Conservation (phyloP, 805 yeast genomes). For the Candida vaughaniae region DNA sequence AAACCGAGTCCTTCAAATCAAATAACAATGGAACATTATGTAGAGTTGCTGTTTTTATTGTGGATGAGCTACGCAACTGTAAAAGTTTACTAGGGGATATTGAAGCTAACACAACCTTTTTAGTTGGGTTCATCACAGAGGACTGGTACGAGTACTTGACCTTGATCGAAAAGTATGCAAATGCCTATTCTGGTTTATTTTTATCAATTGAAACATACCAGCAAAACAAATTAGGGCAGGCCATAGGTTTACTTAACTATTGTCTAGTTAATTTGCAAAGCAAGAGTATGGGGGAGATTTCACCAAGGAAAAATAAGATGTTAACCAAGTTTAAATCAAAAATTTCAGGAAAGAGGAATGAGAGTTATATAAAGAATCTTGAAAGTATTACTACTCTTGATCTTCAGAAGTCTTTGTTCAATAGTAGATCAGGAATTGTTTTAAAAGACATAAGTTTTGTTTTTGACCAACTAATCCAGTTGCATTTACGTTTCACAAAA, state of each 20-base stretch:
- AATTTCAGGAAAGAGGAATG: slow-evolving; percentile 30
- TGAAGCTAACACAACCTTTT: slow-evolving; percentile 3
- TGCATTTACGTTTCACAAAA: slow-evolving; percentile 41
- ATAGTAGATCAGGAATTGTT: slow-evolving; percentile 31
- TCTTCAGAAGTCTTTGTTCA: slow-evolving; percentile 35
- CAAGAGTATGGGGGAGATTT: slow-evolving; percentile 19
- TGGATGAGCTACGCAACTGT: slow-evolving; percentile 30
- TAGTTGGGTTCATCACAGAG: slow-evolving; percentile 9
- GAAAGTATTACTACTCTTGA: slow-evolving; percentile 35
- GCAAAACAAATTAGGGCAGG: slow-evolving; percentile 43
- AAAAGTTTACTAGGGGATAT: slow-evolving; percentile 19
- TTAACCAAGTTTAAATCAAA: slow-evolving; percentile 23
- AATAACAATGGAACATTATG: slow-evolving; percentile 41
- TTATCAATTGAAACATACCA: slow-evolving; percentile 46
- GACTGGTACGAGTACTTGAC: slow-evolving; percentile 31
- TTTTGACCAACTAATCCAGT: slow-evolving; percentile 40
- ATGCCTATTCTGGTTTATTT: slow-evolving; percentile 46
- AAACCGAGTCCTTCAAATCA: slow-evolving; percentile 20
- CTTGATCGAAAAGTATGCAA: slow-evolving; percentile 32
- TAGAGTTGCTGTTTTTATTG: slow-evolving; percentile 42
- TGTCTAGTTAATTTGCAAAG: slow-evolving; percentile 37
- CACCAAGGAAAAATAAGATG: slow-evolving; percentile 12
- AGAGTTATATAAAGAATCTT: slow-evolving; percentile 27
- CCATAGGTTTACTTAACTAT: slow-evolving; percentile 44
- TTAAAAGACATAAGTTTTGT: slow-evolving; percentile 36